These are phyloP conservation scores for Vickermania spadyakhi DNA, from an alignment of 208 protist species.

Conservation along the genomic window DNA sequence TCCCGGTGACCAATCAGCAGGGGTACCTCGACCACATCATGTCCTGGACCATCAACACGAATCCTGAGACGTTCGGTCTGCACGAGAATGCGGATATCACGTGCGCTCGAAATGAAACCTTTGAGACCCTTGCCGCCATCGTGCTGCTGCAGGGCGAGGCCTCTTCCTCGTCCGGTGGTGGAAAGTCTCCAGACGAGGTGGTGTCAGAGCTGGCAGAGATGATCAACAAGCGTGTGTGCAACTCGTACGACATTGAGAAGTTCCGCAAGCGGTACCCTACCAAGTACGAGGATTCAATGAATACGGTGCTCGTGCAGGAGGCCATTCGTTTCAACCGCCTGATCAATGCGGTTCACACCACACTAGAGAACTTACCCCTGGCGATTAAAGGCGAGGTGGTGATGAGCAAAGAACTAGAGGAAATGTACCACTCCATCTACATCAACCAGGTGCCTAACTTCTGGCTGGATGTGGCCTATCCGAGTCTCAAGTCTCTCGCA, in stretches of 20 bases:
- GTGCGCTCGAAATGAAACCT: slow-evolving; percentile 89
- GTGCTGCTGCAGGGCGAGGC: slow-evolving; percentile 67
- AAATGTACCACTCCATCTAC: slow-evolving; percentile 89
- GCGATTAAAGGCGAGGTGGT: slow-evolving; percentile 97
- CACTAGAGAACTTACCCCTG: slow-evolving; percentile 75
- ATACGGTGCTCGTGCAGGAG: slow-evolving; percentile 98
- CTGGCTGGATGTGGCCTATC: slow-evolving; percentile 91
- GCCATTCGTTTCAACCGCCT: slow-evolving; percentile 95
- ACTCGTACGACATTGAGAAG: slow-evolving; percentile 79
- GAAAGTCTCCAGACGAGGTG: slow-evolving; percentile 72
- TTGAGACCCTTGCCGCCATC: slow-evolving; percentile 84
- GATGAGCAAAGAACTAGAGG: slow-evolving; percentile 96
- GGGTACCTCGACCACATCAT: slow-evolving; percentile 89
- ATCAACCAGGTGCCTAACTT: slow-evolving; percentile 93
- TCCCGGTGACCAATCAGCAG: slow-evolving; percentile 58
- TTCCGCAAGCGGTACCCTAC: slow-evolving; percentile 90
- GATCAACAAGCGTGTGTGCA: slow-evolving; percentile 71
- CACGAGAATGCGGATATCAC: slow-evolving; percentile 98
- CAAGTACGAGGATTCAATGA: slow-evolving; percentile 97
- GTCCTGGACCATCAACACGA: slow-evolving; percentile 90
- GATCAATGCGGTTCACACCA: slow-evolving; percentile 63
- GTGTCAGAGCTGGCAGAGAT: slow-evolving; percentile 65
- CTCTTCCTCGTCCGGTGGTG: slow-evolving; percentile 12
- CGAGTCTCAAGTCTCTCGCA: slow-evolving; percentile 91
- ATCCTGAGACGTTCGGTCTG: slow-evolving; percentile 95